A percentile compares a stretch with the other conserved stretches of the same genome.
phyloP scores from a whole-genome alignment of 495 filamentous ascomycete genomes.

The Astrothelium macrocarpum region DNA sequence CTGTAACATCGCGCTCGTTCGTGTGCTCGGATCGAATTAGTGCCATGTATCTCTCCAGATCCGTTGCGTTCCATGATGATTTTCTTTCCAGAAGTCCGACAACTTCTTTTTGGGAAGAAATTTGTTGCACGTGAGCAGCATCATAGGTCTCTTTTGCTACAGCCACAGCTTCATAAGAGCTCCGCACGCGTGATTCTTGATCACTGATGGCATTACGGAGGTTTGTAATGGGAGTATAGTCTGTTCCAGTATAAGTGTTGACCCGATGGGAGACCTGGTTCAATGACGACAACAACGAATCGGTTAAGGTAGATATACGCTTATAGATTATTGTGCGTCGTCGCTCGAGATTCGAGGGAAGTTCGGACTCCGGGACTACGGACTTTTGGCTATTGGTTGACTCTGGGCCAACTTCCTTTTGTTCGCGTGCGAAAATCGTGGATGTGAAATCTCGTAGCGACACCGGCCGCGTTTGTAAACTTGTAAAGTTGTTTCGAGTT shows the following conservation, averaged over 20 bases:
- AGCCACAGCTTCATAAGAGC: constrained; percentile 55
- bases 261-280: constrained; percentile 77
- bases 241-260: constrained; percentile 76
- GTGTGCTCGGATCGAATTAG: constrained; percentile 88
- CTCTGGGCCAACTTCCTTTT: background rate
- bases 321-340: constrained; percentile 63
- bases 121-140: constrained; percentile 64
- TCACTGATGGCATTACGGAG: constrained; percentile 65
- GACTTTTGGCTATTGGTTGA: background rate
- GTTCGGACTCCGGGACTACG: constrained; percentile 30
- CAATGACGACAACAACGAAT: constrained; percentile 73
- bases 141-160: constrained; percentile 67
- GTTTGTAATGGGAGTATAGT: constrained; percentile 81
- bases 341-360: constrained; percentile 70
- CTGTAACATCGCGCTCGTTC: constrained; percentile 79
- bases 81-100: constrained; percentile 89
- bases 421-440: background rate
- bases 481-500: background rate
- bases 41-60: constrained; percentile 89
- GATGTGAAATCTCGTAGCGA: background rate
- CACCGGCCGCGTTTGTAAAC: background rate
- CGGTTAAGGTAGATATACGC: constrained; percentile 71
- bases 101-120: constrained; percentile 86
- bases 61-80: constrained; percentile 74
- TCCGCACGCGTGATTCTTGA: constrained; percentile 57